These are phyloP conservation scores for Caloboletus firmus DNA, from an alignment of 1,284 basidiomycete species.

Conservation along the genomic window DNA sequence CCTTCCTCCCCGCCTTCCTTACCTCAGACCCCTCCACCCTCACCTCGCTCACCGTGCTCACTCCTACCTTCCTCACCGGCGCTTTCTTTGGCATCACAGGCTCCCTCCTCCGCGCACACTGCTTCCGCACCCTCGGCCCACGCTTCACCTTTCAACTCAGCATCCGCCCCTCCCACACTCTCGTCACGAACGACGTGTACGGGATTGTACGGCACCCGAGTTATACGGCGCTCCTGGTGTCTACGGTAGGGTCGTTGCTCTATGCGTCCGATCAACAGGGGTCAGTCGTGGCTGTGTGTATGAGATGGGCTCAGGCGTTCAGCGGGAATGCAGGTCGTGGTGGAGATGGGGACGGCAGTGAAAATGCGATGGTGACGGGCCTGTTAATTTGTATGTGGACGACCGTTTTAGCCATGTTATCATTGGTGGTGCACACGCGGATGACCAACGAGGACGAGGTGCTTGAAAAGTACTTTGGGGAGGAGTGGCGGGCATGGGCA, in stretches of 20 bases:
- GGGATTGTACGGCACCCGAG: conserved; percentile 32
- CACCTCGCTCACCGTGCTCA: not conserved
- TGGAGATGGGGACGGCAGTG: not conserved
- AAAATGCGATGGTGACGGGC: not conserved
- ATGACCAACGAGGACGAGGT: conserved; percentile 40
- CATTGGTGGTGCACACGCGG: not conserved
- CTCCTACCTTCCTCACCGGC: conserved; percentile 13
- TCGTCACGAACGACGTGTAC: conserved; percentile 31
- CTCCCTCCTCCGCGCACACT: conserved; percentile 19
- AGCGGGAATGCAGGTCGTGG: not conserved
- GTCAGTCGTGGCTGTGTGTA: not conserved
- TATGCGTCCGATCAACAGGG: conserved; percentile 15
- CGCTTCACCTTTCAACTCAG: conserved; percentile 32
- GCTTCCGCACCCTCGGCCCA: conserved; percentile 19
- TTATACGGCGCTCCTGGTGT: conserved; percentile 14
- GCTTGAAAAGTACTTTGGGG: conserved; percentile 38
- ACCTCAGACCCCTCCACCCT: not conserved
- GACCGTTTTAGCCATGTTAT: not conserved
- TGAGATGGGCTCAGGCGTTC: not conserved
- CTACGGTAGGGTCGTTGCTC: conserved; percentile 6
- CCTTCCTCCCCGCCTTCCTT: not conserved
- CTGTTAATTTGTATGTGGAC: too few relatives aligned
- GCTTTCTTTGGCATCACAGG: conserved; percentile 9
- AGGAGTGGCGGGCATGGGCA: conserved; percentile 43
- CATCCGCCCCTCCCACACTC: conserved; percentile 28